Evolutionary conservation across 768 basidiomycete genomes (phyloP), one percentile per base, ranked within the genome.

Genomic region (Boletus subcaerulescens): DNA sequence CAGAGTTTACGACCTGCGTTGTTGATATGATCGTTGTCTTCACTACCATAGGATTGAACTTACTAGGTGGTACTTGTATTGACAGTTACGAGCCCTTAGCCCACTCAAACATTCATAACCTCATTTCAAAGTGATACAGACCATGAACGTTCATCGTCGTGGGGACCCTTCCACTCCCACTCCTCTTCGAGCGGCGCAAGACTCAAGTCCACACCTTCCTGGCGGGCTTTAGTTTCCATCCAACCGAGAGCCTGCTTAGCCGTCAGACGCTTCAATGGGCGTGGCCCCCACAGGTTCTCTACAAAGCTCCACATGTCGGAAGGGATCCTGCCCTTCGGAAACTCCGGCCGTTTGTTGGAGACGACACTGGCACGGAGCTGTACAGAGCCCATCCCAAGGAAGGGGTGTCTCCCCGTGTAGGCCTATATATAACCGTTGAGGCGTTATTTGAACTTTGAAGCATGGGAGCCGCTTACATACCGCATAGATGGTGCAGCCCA

Each of bases 401-500:
- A 60, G 3, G 65, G 65, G 17, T 33, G 42, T 29, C 10, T 50
- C n/a, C 48, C 53, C 8, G 60, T 53, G 48, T 67, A 69, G 17
- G 41, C 50, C 66, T 67, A 44, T 24, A 10, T 24, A 33, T 8
- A 32, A 13, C 9, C 0, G 29, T 47, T 50, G n/a, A 58, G 36
- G 8, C 0, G 12, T 32, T 15, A 18, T 38, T 40, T 3, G 32
- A n/a, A 45, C 10, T n/a, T n/a, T n/a, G n/a, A n/a, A n/a, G n/a
- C 18, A 32, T 22, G 26, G 40, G 29, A 22, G 2, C n/a, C 7
- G 32, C n/a, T 18, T 7, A 58, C 68, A 12, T 48, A 73, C 74
- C 63, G 66, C 73, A 33, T 76, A 77, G 39, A 73, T 72, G 3
- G 76, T 74, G 48, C 74, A 77, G 24, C 66, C 74, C 38, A 73